These are phyloP conservation scores for Typha latifolia DNA, from an alignment of 176 grass and related monocot species.

Conservation along the genomic window DNA sequence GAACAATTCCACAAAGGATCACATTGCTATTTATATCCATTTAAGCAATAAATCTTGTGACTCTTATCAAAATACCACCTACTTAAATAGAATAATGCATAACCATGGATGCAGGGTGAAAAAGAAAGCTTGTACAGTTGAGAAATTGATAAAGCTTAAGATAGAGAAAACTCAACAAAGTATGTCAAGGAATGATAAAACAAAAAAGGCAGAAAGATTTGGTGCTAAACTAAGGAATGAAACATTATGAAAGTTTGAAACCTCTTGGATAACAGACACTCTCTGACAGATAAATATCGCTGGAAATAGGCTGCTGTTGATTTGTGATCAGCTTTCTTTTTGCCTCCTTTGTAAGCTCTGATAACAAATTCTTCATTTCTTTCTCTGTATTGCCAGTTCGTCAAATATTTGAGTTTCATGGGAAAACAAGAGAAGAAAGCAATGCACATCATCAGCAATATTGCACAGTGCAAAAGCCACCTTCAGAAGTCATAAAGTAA, in stretches of 20 bases:
- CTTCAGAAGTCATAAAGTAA: neutral
- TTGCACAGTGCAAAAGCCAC: neutral
- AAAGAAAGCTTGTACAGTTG: too few species aligned
- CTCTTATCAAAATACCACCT: too few species aligned
- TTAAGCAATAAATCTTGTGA: too few species aligned
- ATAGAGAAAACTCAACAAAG: too few species aligned
- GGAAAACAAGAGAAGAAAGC: conserved; percentile 13
- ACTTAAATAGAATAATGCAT: too few species aligned
- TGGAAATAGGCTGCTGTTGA: conserved; percentile 62
- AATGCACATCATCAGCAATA: conserved; percentile 6
- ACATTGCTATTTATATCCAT: too few species aligned
- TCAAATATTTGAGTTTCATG: conserved; percentile 25
- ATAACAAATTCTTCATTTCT: conserved; percentile 97
- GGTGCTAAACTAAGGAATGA: neutral
- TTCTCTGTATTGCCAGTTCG: conserved; percentile 45
- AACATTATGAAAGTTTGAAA: conserved; percentile 42
- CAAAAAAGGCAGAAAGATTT: neutral
- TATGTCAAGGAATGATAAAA: neutral
- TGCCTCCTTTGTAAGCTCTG: conserved; percentile 83
- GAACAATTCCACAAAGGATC: too few species aligned
- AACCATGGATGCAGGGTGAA: too few species aligned
- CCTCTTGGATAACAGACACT: conserved; percentile 51
- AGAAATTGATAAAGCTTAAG: too few species aligned
- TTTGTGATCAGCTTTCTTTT: conserved; percentile 84
- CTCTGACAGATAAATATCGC: conserved; percentile 75